Evolutionary conservation across 139 green algal species (phyloP), one percentile per base, ranked within the genome.

Genomic region (Chlorella vulgaris): DNA sequence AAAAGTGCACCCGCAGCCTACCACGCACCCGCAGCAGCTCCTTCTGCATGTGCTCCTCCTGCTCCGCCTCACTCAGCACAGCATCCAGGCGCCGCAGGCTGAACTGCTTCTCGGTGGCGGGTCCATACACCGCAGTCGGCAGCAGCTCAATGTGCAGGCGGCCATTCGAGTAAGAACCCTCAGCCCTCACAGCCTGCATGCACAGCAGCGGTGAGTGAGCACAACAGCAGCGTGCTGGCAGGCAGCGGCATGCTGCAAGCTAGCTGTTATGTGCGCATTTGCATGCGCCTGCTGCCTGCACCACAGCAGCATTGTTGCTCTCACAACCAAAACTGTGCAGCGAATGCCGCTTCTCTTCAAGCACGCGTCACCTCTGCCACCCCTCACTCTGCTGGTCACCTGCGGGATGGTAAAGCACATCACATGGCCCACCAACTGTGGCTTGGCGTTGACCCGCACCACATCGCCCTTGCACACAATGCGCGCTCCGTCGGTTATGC

Each of bases 391-490:
- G 15, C 15, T n/a, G 13, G 36, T 21, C 33, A 83, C 85, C 84
- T 93, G 84, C 0, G 76, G 81, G 28, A 95, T 86, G 21, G 71
- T 83, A 83, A 95, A 93, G 80, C 86, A 76, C 47, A 85, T 53
- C 28, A 95, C 83, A 13, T 74, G 65, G 2, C 91, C 92, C 31
- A 95, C 50, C 0, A 87, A 3, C 18, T 76, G 65, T 4, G 90
- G 89, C 82, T 92, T 94, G 62, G 84, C 88, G 35, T 82, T 80
- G 62, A 95, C 81, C 4, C 82, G 82, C 50, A 96, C 86, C 2
- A 91, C 70, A 66, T 96, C 90, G 0, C 92, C 90, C 2, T 31
- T 55, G 8, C 19, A 26, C 13, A 94, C 60, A 0, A 76, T 81
- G 29, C 75, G 78, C 5, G 53, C 35, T 38, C 88, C 88, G 67